phyloP scores from a whole-genome alignment of 2,329 filamentous ascomycete genomes.

The Cryphonectria japonica region DNA sequence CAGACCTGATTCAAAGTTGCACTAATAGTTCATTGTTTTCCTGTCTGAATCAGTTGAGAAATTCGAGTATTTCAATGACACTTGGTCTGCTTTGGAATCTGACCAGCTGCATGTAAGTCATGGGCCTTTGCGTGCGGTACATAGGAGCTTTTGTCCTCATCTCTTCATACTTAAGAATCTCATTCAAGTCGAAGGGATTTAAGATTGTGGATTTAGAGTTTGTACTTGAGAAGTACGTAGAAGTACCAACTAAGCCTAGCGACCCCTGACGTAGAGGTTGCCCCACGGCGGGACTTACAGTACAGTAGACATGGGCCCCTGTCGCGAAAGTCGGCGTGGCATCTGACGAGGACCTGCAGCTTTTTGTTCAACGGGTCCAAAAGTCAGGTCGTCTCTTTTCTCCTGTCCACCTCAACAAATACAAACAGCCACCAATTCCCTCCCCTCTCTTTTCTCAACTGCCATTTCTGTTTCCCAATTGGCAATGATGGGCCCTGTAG shows the following conservation, averaged over 20 bases:
- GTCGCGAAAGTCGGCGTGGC: slow-evolving; percentile 16
- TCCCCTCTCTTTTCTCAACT: background rate
- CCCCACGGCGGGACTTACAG: slow-evolving; percentile 6
- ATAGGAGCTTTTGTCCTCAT: background rate
- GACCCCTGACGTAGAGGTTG: slow-evolving; percentile 9
- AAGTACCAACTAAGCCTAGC: background rate
- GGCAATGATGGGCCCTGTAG: slow-evolving; percentile 30
- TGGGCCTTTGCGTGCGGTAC: background rate
- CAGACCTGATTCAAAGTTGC: too few relatives aligned
- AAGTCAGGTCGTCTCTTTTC: background rate
- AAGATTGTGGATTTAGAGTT: background rate
- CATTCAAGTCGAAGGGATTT: background rate
- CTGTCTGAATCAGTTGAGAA: background rate
- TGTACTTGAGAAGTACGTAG: too few relatives aligned
- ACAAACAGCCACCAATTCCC: background rate
- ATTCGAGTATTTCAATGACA: background rate
- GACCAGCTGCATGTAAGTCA: background rate
- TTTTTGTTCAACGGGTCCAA: slow-evolving; percentile 2
- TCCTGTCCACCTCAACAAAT: background rate
- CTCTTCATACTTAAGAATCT: background rate
- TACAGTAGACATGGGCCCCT: slow-evolving; percentile 4
- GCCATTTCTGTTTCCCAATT: slow-evolving; percentile 13
- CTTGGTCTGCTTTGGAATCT: background rate
- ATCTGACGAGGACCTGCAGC: background rate
- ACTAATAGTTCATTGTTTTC: too few relatives aligned